Percentiles rank a stretch among this genome's conserved stretches.
Evolutionary conservation across 441 rosid genomes (phyloP).

Genomic region (Cnidoscolus chayamansa): DNA sequence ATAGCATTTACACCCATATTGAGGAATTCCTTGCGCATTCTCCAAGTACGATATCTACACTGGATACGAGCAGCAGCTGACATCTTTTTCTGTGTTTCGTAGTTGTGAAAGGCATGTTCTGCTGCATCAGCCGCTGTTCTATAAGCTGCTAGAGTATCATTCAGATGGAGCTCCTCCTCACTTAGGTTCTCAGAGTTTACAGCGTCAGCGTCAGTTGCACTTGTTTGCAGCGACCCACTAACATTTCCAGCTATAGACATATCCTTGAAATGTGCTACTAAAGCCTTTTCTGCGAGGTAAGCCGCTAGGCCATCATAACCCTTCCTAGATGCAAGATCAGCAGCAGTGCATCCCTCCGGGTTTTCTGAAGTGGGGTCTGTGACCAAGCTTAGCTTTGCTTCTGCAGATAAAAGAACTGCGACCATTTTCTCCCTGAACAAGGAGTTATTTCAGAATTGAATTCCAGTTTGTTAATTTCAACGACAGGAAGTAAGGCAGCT

Average conservation of each 20-base stretch:
- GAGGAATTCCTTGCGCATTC: conserved; percentile 64
- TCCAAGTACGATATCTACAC: conserved; percentile 86
- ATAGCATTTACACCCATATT: conserved; percentile 65
- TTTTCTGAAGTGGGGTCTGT: conserved; percentile 79
- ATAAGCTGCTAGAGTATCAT: conserved; percentile 82
- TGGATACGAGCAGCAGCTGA: conserved; percentile 87
- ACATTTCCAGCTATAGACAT: conserved; percentile 88
- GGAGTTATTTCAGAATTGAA: conserved; percentile 11
- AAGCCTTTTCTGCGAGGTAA: conserved; percentile 80
- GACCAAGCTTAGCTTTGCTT: conserved; percentile 84
- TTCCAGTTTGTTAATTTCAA: background rate
- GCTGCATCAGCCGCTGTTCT: conserved; percentile 94
- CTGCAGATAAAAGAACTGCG: conserved; percentile 82
- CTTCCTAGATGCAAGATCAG: conserved; percentile 75
- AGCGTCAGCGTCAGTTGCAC: conserved; percentile 30
- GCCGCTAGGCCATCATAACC: conserved; percentile 90
- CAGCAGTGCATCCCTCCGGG: conserved; percentile 74
- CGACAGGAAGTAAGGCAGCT: background rate
- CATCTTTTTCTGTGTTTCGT: conserved; percentile 59
- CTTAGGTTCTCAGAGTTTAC: conserved; percentile 35
- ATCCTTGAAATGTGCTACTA: conserved; percentile 72
- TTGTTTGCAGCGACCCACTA: conserved; percentile 58
- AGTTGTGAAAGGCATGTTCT: conserved; percentile 81
- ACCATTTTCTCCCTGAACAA: conserved; percentile 91
- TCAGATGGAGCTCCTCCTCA: conserved; percentile 69